Evolutionary conservation across 2,329 filamentous ascomycete genomes (phyloP).

Genomic region (Hortaea sp.): DNA sequence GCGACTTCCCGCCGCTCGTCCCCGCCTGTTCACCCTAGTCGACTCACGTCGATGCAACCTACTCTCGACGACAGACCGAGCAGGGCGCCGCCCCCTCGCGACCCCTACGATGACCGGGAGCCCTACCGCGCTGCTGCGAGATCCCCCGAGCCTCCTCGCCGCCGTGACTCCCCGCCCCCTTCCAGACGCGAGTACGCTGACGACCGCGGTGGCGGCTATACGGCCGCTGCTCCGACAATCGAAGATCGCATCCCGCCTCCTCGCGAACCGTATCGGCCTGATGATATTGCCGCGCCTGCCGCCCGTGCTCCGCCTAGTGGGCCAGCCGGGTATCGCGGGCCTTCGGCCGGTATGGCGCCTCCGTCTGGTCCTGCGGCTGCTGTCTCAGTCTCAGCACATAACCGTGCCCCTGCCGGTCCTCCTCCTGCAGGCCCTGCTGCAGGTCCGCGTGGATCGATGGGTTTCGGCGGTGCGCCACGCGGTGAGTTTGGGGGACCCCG

Average conservation of each 20-base stretch:
- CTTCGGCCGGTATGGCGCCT: constrained; percentile 16
- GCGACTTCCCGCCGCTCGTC: constrained; percentile 53
- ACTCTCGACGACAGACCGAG: constrained; percentile 20
- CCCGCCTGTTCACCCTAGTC: constrained; percentile 47
- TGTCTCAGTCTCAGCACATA: constrained; percentile 12
- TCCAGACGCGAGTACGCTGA: constrained; percentile 13
- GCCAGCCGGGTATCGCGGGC: constrained; percentile 14
- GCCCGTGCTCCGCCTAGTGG: constrained; percentile 21
- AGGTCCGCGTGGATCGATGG: constrained; percentile 18
- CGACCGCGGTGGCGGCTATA: constrained; percentile 10
- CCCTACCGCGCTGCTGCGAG: constrained; percentile 18
- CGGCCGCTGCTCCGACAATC: constrained; percentile 1
- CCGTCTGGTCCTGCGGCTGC: constrained; percentile 23
- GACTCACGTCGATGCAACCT: constrained; percentile 29
- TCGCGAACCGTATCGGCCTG: constrained; percentile 19
- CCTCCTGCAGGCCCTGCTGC: constrained; percentile 19
- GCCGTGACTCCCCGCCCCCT: neutral
- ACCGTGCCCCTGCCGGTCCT: constrained; percentile 13
- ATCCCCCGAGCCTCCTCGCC: neutral
- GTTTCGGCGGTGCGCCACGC: constrained; percentile 22
- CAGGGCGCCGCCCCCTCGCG: constrained; percentile 12
- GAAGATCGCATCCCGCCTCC: constrained; percentile 11
- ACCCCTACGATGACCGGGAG: constrained; percentile 17
- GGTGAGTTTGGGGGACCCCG: constrained; percentile 21
- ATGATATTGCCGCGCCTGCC: constrained; percentile 13